These are phyloP conservation scores for Phaeotremella fagi DNA, from an alignment of 768 basidiomycete genomes.

Conservation along the genomic window DNA sequence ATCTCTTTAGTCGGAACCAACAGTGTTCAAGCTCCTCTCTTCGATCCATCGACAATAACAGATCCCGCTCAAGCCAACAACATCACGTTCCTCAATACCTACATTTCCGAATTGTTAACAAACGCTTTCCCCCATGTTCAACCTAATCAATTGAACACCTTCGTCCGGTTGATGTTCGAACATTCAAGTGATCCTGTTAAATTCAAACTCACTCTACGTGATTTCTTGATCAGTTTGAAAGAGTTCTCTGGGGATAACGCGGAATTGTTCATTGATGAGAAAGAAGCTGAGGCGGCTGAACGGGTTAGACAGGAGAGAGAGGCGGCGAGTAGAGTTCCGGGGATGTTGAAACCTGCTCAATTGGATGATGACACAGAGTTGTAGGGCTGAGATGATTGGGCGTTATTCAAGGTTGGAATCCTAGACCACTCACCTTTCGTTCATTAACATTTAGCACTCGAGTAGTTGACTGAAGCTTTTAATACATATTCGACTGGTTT, in stretches of 20 bases:
- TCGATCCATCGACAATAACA: constrained; percentile 65
- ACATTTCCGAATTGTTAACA: constrained; percentile 77
- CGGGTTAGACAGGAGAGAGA: constrained; percentile 79
- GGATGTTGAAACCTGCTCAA: constrained; percentile 93
- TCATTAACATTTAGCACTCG: too few species aligned
- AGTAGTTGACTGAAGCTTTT: too few species aligned
- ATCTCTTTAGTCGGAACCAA: constrained; percentile 86
- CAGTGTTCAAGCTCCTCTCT: constrained; percentile 74
- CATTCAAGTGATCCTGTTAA: constrained; percentile 50
- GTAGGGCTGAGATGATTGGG: too few species aligned
- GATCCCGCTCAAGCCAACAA: constrained; percentile 66
- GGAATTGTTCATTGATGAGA: constrained; percentile 89
- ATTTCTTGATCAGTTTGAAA: constrained; percentile 96
- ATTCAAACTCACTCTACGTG: constrained; percentile 82
- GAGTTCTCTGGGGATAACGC: constrained; percentile 94
- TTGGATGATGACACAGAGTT: constrained; percentile 76
- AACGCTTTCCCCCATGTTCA: constrained; percentile 90
- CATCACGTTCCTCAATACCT: constrained; percentile 71
- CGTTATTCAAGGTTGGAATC: too few species aligned
- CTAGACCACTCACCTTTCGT: too few species aligned
- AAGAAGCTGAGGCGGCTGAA: constrained; percentile 73
- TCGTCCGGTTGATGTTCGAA: constrained; percentile 51
- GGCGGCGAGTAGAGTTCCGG: constrained; percentile 89
- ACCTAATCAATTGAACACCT: constrained; percentile 51
- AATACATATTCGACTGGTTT: too few species aligned